Evolutionary conservation across 163 green algal genomes (phyloP).

Genomic region (Scenedesmus sp.): DNA sequence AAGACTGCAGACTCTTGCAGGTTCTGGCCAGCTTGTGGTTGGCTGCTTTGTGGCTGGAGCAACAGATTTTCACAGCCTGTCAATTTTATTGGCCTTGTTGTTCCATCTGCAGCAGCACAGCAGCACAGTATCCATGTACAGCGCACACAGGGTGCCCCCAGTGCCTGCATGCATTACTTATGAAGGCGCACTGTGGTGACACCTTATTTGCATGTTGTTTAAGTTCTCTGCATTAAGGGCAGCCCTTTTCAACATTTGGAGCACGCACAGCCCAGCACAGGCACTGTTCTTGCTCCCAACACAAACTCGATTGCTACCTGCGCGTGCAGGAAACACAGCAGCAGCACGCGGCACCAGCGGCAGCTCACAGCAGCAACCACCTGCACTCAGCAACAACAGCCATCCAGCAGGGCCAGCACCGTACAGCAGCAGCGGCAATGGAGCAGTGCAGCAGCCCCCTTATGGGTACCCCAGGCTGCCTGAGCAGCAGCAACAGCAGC

Average conservation of each 20-base stretch:
- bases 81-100: no score
- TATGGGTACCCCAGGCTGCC: neutral
- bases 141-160: neutral
- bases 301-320: no score
- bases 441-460: neutral
- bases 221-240: neutral
- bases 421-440: slow-evolving; percentile 21
- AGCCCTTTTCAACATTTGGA: neutral
- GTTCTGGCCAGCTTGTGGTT: neutral
- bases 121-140: neutral
- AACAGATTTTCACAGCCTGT: neutral
- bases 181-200: neutral
- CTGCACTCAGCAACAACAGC: neutral
- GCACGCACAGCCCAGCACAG: no score
- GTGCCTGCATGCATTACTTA: neutral
- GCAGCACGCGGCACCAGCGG: neutral
- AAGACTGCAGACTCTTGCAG: neutral
- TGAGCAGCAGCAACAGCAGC: neutral
- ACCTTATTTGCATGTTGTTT: neutral
- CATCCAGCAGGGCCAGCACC: neutral
- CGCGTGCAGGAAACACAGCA: neutral
- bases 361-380: neutral
- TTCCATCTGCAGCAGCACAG: no score
- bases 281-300: neutral
- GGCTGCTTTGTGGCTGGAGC: neutral